These are phyloP conservation scores for Coniophora puteana DNA, from an alignment of 1,284 basidiomycete genomes.

Conservation along the genomic window DNA sequence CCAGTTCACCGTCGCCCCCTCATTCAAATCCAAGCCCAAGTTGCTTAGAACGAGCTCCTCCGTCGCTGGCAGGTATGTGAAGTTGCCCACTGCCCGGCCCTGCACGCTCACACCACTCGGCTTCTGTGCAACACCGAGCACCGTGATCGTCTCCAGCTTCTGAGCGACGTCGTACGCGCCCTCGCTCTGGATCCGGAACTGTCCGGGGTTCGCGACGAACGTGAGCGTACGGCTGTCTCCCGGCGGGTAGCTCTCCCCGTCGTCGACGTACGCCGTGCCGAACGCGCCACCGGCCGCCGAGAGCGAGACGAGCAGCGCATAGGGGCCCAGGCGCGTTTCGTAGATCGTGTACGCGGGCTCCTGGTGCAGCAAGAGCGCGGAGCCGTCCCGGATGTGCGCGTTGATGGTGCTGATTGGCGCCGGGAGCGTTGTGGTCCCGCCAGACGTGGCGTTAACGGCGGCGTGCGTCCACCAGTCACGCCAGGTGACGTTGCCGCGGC, in stretches of 20 bases:
- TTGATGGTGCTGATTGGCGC: slow-evolving; percentile 65
- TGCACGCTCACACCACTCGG: slow-evolving; percentile 36
- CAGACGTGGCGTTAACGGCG: slow-evolving; percentile 33
- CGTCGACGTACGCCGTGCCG: slow-evolving; percentile 52
- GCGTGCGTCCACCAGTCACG: slow-evolving; percentile 76
- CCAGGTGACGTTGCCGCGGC: slow-evolving; percentile 59
- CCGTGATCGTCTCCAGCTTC: slow-evolving; percentile 39
- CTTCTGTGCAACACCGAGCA: slow-evolving; percentile 57
- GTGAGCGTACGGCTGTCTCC: slow-evolving; percentile 43
- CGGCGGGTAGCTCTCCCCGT: slow-evolving; percentile 49
- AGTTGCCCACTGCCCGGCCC: slow-evolving; percentile 24
- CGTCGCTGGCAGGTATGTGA: slow-evolving; percentile 29
- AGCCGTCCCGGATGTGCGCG: slow-evolving; percentile 54
- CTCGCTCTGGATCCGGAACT: slow-evolving; percentile 31
- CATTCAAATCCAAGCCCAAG: slow-evolving; percentile 34
- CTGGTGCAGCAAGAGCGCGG: slow-evolving; percentile 43
- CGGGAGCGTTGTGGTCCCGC: slow-evolving; percentile 38
- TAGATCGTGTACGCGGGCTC: slow-evolving; percentile 46
- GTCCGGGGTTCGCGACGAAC: slow-evolving; percentile 31
- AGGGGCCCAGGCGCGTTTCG: slow-evolving; percentile 44
- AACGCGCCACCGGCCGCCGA: slow-evolving; percentile 37
- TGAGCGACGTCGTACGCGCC: slow-evolving; percentile 43
- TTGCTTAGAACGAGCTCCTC: slow-evolving; percentile 30
- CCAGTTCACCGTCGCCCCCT: slow-evolving; percentile 18
- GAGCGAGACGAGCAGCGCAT: slow-evolving; percentile 44